Base-by-base conservation (phyloP, 352 stramenopile species). In the Pythium periplocum region DNA sequence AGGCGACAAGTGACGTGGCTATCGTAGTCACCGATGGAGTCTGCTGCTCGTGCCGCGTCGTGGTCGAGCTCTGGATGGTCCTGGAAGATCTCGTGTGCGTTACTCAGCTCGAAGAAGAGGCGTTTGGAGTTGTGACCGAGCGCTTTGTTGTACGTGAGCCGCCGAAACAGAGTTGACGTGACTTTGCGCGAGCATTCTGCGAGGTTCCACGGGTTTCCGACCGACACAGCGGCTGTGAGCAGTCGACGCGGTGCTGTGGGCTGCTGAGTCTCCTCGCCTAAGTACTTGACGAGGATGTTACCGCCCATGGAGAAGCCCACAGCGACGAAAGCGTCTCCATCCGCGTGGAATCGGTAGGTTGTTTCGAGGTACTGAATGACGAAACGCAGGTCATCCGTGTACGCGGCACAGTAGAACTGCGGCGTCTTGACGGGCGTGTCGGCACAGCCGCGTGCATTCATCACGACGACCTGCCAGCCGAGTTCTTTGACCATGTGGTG, bases 251-350 rank as follows among this genome's bases (percentile, higher is more conserved):
- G 17, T 26, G 17, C 17, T 26, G 17, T 26, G 3, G 64, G 49
- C 4, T 71, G 48, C 2, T 75, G 58, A 1, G 9, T 11, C 40
- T 86, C 64, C 53, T 90, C 79, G 1, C 77, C 79, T 1, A 90
- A 51, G 56, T 84, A 90, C 62, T 93, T 93, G 42, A 86, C 73
- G 45, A 93, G 59, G 10, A 90, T 73, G 48, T 90, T 88, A 4
- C 75, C 79, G 7, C 77, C 79, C 63, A 90, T 79, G 4, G 79
- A 90, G 51, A 86, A 90, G 6, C 79, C 79, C 10, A 85, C 51
- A 12, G 67, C 76, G 9, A 88, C 45, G 42, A 84, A 70, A 35
- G 66, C 56, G 43, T 83, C 61, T 4, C 45, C 8, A 49, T 26
- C 17, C 17, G 17, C 17, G 17, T 26, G 17, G 17, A 87, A 83